A percentile compares a stretch with the other conserved stretches of the same genome.
Evolutionary conservation across 23 red algal genomes (phyloP).

Genomic region (Gracilaria vermiculophylla): DNA sequence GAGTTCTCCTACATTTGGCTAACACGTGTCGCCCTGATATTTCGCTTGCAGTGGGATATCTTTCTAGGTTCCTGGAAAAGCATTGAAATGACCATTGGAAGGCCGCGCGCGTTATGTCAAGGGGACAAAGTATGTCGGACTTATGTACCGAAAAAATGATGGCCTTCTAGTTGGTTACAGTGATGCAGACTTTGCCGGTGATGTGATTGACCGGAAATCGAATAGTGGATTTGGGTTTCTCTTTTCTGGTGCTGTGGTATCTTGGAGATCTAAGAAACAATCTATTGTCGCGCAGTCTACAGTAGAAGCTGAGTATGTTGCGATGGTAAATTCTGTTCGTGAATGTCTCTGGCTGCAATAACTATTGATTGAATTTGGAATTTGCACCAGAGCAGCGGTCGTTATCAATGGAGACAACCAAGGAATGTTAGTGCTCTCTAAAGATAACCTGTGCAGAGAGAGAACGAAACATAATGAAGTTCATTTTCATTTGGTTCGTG

Average conservation of each 20-base stretch:
- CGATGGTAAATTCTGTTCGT: neutral
- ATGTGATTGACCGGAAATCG: neutral
- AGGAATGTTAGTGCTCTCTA: neutral
- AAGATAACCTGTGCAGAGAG: neutral
- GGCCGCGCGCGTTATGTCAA: slow-evolving; percentile 8
- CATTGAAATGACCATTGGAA: neutral
- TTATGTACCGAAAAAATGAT: neutral
- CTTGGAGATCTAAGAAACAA: slow-evolving; percentile 15
- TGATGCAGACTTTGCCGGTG: slow-evolving; percentile 15
- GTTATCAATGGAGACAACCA: neutral
- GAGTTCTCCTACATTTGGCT: neutral
- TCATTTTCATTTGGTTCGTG: neutral
- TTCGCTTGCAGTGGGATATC: neutral
- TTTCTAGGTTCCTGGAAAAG: neutral
- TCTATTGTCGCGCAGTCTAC: neutral
- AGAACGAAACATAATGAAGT: neutral
- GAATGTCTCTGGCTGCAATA: slow-evolving; percentile 5
- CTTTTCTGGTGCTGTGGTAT: neutral
- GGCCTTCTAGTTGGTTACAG: neutral
- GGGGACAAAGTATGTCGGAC: neutral
- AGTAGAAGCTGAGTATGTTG: slow-evolving; percentile 17
- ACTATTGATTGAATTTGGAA: neutral
- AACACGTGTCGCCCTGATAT: neutral
- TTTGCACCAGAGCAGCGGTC: neutral
- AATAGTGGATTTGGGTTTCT: neutral